These are phyloP conservation scores for Jacaranda mimosifolia DNA, from an alignment of 257 asterid species.

Conservation along the genomic window DNA sequence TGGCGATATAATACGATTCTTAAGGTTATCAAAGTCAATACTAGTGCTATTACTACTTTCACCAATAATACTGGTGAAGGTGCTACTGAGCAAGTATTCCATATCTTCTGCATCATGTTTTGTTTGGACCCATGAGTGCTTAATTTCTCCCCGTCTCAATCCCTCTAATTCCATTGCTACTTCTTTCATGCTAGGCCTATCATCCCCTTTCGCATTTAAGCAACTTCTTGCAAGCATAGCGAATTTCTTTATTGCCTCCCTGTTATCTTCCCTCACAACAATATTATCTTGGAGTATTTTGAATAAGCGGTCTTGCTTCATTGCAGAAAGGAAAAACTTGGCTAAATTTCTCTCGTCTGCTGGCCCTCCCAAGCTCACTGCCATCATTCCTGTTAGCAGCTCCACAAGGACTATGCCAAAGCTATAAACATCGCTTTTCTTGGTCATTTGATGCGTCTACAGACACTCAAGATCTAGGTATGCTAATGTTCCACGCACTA, in stretches of 20 bases:
- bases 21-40: constrained; percentile 18
- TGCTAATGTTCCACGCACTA: no score
- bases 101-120: constrained; percentile 11
- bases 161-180: constrained; percentile 46
- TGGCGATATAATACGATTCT: not conserved
- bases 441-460: no score
- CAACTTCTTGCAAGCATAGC: constrained; percentile 45
- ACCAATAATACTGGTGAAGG: not conserved
- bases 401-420: no score
- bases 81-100: constrained; percentile 3
- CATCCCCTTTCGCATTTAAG: constrained; percentile 45
- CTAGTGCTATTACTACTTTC: not conserved
- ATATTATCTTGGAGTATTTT: not conserved
- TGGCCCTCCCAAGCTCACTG: not conserved
- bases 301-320: no score
- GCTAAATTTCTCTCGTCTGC: no score
- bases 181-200: constrained; percentile 57
- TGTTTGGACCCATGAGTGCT: constrained; percentile 31
- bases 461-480: no score
- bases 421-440: no score
- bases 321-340: no score
- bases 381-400: no score
- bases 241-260: constrained; percentile 31
- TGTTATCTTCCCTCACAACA: constrained; percentile 19
- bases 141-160: constrained; percentile 18